Evolutionary conservation across 2,329 filamentous ascomycete genomes (phyloP).

Genomic region (Fusarium neocosmosporiellum): DNA sequence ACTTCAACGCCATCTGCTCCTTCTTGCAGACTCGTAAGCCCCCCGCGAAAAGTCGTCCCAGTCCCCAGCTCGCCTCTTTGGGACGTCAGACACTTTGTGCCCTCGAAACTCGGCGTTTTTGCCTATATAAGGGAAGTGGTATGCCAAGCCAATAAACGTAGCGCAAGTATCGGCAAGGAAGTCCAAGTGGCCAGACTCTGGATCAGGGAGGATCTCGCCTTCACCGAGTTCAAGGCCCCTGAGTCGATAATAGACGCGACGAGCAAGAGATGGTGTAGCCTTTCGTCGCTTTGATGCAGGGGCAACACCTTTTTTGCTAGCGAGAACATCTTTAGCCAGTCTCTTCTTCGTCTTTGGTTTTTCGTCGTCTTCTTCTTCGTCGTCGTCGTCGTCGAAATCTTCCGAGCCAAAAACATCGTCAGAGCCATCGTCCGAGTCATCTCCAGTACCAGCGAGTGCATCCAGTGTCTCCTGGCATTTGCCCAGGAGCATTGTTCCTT

Average conservation of each 20-base stretch:
- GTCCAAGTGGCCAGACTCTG: conserved; percentile 12
- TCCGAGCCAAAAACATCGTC: not conserved
- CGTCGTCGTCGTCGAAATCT: not conserved
- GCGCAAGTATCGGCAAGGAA: conserved; percentile 2
- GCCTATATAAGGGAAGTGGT: not conserved
- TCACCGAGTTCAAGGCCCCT: conserved; percentile 19
- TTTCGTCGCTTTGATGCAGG: not conserved
- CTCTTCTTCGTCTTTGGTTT: not conserved
- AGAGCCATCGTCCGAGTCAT: not conserved
- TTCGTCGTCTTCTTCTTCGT: not conserved
- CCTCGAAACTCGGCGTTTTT: conserved; percentile 16
- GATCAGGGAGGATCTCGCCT: not conserved
- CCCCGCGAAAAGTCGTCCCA: not conserved
- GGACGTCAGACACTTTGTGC: conserved; percentile 9
- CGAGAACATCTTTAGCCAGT: not conserved
- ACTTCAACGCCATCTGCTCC: not conserved
- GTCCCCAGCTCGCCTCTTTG: not conserved
- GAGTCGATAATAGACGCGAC: conserved; percentile 13
- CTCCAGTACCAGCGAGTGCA: not conserved
- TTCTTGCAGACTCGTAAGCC: not conserved
- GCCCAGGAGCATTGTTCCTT: conserved; percentile 12
- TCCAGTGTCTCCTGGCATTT: conserved; percentile 10
- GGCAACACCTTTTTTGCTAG: not conserved
- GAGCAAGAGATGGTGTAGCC: not conserved
- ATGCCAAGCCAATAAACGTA: conserved; percentile 7